Evolutionary conservation across 2,329 filamentous ascomycete species (phyloP), one percentile per base, ranked within the genome.

Genomic region (Graphium sp.): DNA sequence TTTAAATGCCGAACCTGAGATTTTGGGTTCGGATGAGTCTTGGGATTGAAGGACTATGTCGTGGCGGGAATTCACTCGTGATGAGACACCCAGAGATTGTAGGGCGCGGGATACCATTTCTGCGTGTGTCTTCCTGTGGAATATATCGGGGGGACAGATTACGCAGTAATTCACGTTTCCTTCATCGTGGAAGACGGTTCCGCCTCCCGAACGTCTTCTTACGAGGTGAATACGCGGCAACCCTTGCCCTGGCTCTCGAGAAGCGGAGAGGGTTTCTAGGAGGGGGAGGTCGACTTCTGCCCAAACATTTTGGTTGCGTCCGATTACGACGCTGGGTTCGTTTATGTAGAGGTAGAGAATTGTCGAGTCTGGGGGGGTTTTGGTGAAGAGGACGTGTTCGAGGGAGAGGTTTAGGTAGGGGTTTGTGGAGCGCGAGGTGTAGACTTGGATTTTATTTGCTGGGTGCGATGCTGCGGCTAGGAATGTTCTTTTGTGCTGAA

Each of bases 241-340:
- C 36, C 32, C 28, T 40, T 39, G 29, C 36, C 38, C 16, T 3
- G 41, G 42, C 3, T 22, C 19, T 12, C 22, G 27, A 18, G 22
- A 21, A 9, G 22, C 22, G 17, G 22, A 13, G 12, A 34, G 21
- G 14, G 18, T 17, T 16, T 34, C 30, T 5, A 92, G 56, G 2
- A 70, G 58, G 22, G 55, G 55, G 7, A 94, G 62, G 46, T 92
- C 81, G 35, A 82, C 74, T 56, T 98, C 89, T 7, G 82, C 63
- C 89, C 87, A 98, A 30, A 89, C 89, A 49, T 98, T 98, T 56
- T 98, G 89, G 49, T 98, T 98, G 34, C 89, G 74, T 24, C 89
- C 89, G 39, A 98, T 76, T 46, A 98, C 75, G 34, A 98, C 66
- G 47, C 81, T 84, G 1, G 87, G 84, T 21, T 70, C 55, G 53